Percentiles rank a stretch among this genome's conserved stretches.
phyloP scores from a whole-genome alignment of 176 grass and related monocot species.

The Oryza officinalis region DNA sequence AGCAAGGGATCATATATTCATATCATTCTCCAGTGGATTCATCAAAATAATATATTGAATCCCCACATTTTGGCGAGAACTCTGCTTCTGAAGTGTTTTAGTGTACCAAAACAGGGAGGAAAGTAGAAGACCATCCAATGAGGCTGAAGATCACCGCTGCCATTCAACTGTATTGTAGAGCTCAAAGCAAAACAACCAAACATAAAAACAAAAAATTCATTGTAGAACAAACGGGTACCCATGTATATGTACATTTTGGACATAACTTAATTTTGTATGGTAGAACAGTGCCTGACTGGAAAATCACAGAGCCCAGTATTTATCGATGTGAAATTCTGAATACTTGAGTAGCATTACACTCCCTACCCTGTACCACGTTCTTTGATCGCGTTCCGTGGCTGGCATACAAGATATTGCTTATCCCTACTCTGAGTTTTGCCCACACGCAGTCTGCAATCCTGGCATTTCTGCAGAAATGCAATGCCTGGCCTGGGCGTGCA shows the following conservation, averaged over 20 bases:
- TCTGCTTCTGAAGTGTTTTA: not conserved
- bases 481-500: too few relatives aligned
- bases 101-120: not conserved
- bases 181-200: conserved; percentile 2
- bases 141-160: not conserved
- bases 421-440: not conserved
- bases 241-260: conserved; percentile 5
- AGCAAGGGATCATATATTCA: not conserved
- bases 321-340: not conserved
- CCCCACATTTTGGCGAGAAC: not conserved
- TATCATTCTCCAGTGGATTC: not conserved
- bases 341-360: not conserved
- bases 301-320: not conserved
- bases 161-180: conserved; percentile 8
- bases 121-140: not conserved
- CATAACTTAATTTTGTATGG: conserved; percentile 30
- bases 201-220: not conserved
- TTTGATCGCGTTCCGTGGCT: not conserved
- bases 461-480: too few relatives aligned
- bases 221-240: not conserved
- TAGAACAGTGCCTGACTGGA: conserved; percentile 10
- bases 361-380: not conserved
- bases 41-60: not conserved
- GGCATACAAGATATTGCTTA: not conserved
- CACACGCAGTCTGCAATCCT: too few relatives aligned